Evolutionary conservation across 495 filamentous ascomycete genomes (phyloP), one percentile per base, ranked within the genome.

Genomic region (Massariosphaeria phaeospora): DNA sequence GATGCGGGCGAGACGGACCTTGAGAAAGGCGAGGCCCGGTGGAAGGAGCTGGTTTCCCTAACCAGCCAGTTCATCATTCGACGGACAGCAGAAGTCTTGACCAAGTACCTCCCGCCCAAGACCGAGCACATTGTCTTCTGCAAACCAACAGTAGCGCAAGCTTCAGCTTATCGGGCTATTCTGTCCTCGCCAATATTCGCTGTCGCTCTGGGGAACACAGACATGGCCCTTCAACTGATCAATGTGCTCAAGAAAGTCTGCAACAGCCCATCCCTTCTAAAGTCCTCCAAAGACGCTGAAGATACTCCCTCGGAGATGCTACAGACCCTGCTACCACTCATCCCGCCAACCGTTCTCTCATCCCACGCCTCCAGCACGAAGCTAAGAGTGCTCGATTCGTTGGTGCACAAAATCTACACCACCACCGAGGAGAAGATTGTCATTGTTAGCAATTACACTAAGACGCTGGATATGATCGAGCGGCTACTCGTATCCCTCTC

Each of bases 181-280:
- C 75, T 90, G 30, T 75, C 75, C 4, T 88, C 84, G n/a, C 84
- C 84, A 0, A 70, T 80, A 0, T 88, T 89, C 64, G 79, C 79
- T 47, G 75, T 69, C 30, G 78, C 80, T 3, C 72, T 89, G 25
- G 84, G 85, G 3, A 85, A 75, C 55, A 69, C 83, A 0, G 83
- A 88, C 52, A 76, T 78, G n/a, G 80, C 84, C 10, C 72, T 91
- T 1, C 80, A 87, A 48, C 77, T 91, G 5, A 88, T 90, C 60
- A 89, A 82, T 6, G 75, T 89, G 30, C 72, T 91, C 11, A 91
- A 89, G 68, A 90, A 91, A 66, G 75, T 89, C 12, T 90, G 86
- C 72, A 91, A 91, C 66, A 86, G 84, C 41, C 86, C 86, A 0
- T 83, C 78, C 0, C 68, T 89, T 5, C 72, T 90, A 7, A 75